Evolutionary conservation across 2,329 filamentous ascomycete species (phyloP).

Genomic region (Aspergillus awamori): DNA sequence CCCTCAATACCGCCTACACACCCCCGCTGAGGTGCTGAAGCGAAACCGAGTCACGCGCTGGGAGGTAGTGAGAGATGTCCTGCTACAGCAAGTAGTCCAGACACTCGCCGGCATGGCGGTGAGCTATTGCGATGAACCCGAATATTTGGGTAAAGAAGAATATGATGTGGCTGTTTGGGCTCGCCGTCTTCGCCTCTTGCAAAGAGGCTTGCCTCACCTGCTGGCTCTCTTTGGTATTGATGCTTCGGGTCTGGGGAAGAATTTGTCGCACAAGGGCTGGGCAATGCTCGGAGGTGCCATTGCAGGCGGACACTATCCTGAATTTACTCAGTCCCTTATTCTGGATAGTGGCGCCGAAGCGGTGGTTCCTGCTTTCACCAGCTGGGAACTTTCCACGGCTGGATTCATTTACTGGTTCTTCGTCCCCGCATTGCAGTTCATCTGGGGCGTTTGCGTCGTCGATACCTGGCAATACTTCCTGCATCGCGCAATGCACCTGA

Average conservation of each 20-base stretch:
- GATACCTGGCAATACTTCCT: slow-evolving; percentile 99
- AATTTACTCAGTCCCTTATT: slow-evolving; percentile 63
- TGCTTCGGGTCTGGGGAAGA: slow-evolving; percentile 73
- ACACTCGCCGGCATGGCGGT: slow-evolving; percentile 70
- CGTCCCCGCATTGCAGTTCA: slow-evolving; percentile 77
- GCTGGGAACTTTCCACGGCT: slow-evolving; percentile 77
- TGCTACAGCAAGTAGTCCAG: slow-evolving; percentile 91
- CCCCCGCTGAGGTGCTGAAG: slow-evolving; percentile 84
- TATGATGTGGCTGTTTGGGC: slow-evolving; percentile 93
- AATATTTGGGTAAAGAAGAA: slow-evolving; percentile 74
- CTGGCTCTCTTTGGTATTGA: slow-evolving; percentile 76
- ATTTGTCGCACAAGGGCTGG: slow-evolving; percentile 65
- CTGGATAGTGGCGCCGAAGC: slow-evolving; percentile 53
- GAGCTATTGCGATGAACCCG: slow-evolving; percentile 70
- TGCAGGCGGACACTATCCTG: slow-evolving; percentile 79
- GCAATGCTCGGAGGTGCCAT: slow-evolving; percentile 75
- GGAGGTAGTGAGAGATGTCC: slow-evolving; percentile 86
- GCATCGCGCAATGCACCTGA: slow-evolving; percentile 95
- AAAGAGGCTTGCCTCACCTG: slow-evolving; percentile 73
- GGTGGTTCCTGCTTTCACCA: slow-evolving; percentile 71
- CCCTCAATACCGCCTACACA: slow-evolving; percentile 90
- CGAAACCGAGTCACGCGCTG: slow-evolving; percentile 83
- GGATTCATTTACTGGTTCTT: slow-evolving; percentile 77
- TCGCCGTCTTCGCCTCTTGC: slow-evolving; percentile 74
- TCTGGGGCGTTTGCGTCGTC: slow-evolving; percentile 72